Base-by-base conservation (phyloP, 192 early-diverging fungal species). In the Funneliformis mosseae region DNA sequence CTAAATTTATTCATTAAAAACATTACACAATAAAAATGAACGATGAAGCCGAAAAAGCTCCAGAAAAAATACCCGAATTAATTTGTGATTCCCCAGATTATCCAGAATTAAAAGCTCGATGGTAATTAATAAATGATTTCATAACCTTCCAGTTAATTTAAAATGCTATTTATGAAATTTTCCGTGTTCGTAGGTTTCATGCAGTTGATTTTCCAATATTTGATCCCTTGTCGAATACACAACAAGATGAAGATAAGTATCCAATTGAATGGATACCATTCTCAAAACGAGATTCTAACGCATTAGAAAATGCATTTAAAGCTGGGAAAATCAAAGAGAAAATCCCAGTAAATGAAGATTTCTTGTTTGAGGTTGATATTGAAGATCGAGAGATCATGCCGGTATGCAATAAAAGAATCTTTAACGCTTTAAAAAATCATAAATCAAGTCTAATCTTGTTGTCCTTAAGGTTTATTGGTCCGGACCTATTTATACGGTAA, bases 291-390 rank as follows among this genome's bases (percentile, higher is more conserved):
- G 90, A 91, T 74, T 88, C 88, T n/a, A 80, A 80, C 77, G 87
- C 88, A 41, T 81, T 91, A 21, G 90, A 91, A 81, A 82, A 84
- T 23, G 90, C 87, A 16, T 91, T 85, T 73, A 82, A 84, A 76
- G 78, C 84, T 81, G 85, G 66, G 0, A 71, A 71, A 42, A 71
- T 46, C 0, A 55, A 77, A 62, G 71, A 83, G 23, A 89, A 83
- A 61, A 89, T 95, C 12, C 82, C 90, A 25, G 92, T 94, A 8
- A 92, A 93, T 74, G 93, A 96, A 77, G 95, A 96, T 77, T 83
- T 90, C 76, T 83, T 96, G 45, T 95, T 92, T 86, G 93, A 95
- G 83, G 94, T 94, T 48, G 87, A 95, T 83, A 90, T 96, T 23
- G 83, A 86, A 33, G 88, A 90, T 39, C 85, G 88, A 80, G 92